These are phyloP conservation scores for Schizosaccharomyces osmophilus DNA, from an alignment of 805 yeast species.

Conservation along the genomic window DNA sequence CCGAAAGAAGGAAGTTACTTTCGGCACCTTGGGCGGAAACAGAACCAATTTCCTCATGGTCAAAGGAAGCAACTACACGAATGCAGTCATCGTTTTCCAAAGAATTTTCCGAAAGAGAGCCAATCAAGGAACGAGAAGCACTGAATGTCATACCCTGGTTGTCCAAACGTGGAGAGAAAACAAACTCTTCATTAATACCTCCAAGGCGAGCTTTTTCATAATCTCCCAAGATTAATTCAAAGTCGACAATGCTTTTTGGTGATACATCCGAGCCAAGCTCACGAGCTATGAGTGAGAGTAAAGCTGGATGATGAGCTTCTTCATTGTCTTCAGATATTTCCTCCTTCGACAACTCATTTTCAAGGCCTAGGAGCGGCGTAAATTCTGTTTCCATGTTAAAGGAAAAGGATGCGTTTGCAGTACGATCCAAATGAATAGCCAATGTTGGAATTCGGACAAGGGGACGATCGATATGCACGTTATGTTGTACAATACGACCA, in stretches of 20 bases:
- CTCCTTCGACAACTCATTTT: conserved; percentile 10
- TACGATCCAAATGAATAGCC: conserved; percentile 75
- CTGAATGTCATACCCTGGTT: conserved; percentile 60
- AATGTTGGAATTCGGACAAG: conserved; percentile 75
- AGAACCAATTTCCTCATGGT: conserved; percentile 91
- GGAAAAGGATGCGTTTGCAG: conserved; percentile 53
- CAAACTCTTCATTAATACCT: conserved; percentile 72
- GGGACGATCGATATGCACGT: conserved; percentile 65
- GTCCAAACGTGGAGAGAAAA: conserved; percentile 77
- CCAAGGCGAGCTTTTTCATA: conserved; percentile 65
- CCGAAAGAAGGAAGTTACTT: conserved; percentile 66
- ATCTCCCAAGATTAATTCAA: conserved; percentile 68
- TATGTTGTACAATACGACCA: conserved; percentile 25
- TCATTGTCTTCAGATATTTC: conserved; percentile 5
- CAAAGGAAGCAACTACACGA: conserved; percentile 60
- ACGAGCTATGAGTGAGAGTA: conserved; percentile 1
- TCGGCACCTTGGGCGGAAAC: conserved; percentile 90
- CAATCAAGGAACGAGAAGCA: conserved; percentile 46
- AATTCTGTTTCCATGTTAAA: conserved; percentile 74
- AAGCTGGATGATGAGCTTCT: conserved; percentile 2
- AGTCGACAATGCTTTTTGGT: conserved; percentile 45
- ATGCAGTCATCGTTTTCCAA: conserved; percentile 28
- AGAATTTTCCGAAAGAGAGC: conserved; percentile 18
- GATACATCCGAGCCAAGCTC: conserved; percentile 9
- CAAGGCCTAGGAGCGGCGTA: conserved; percentile 61